Conservation (phyloP, 495 filamentous ascomycete species). For the Daldinia bambusicola region DNA sequence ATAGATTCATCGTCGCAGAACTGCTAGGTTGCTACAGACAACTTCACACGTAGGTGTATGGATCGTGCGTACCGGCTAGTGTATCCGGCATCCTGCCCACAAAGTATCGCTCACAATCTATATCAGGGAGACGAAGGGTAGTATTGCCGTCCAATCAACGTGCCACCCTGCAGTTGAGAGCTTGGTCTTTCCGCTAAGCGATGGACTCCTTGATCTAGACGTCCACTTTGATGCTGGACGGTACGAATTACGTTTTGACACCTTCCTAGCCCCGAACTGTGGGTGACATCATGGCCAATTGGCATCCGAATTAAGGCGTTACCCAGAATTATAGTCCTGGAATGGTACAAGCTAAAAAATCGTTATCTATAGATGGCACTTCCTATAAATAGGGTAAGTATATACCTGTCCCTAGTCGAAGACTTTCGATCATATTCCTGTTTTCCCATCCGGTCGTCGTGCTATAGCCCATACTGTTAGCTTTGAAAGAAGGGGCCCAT, state of each 20-base stretch:
- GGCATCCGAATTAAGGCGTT: background rate
- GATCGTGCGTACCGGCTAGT: background rate
- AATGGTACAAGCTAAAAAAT: conserved; percentile 4
- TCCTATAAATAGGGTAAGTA: conserved; percentile 5
- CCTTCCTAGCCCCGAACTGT: background rate
- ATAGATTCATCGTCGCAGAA: background rate
- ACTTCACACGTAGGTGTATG: background rate
- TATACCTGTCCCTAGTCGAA: conserved; percentile 11
- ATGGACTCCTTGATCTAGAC: background rate
- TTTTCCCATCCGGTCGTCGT: background rate
- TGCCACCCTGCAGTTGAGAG: background rate
- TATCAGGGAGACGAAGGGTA: background rate
- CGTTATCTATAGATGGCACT: conserved; percentile 4
- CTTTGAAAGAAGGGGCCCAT: conserved; percentile 2
- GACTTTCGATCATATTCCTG: conserved; percentile 1
- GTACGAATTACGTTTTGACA: conserved; percentile 1
- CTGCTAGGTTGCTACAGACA: background rate
- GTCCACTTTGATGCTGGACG: background rate
- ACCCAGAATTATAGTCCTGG: conserved; percentile 9
- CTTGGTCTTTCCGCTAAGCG: background rate
- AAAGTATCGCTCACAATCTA: background rate
- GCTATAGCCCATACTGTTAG: background rate
- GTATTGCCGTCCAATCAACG: conserved; percentile 4
- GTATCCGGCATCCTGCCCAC: background rate
- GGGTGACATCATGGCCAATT: background rate